Evolutionary conservation across 257 asterid genomes (phyloP).

Genomic region (Mitragyna speciosa): DNA sequence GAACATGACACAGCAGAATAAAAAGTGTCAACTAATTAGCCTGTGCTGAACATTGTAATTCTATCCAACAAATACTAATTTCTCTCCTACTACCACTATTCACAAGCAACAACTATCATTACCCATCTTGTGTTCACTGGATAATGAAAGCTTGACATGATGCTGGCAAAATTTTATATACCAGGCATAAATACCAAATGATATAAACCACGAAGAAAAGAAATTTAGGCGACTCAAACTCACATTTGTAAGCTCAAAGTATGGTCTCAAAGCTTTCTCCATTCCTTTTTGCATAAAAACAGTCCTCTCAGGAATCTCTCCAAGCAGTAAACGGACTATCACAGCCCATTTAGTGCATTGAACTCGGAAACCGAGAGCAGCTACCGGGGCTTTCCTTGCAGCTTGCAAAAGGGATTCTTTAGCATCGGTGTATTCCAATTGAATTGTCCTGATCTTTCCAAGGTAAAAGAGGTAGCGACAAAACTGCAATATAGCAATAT

Average conservation of each 20-base stretch:
- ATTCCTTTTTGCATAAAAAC: slow-evolving; percentile 94
- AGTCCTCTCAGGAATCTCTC: slow-evolving; percentile 95
- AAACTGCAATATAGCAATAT: slow-evolving; percentile 48
- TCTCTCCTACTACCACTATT: neutral
- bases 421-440: slow-evolving; percentile 94
- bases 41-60: neutral
- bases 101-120: neutral
- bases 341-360: slow-evolving; percentile 96
- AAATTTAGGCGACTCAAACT: slow-evolving; percentile 26
- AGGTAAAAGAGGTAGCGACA: slow-evolving; percentile 91
- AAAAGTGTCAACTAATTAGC: neutral
- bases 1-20: neutral
- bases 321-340: slow-evolving; percentile 84
- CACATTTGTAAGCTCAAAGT: slow-evolving; percentile 95
- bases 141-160: neutral
- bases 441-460: slow-evolving; percentile 94
- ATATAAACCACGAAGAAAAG: neutral
- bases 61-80: neutral
- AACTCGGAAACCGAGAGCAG: slow-evolving; percentile 83
- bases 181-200: neutral
- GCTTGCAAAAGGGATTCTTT: slow-evolving; percentile 96
- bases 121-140: neutral
- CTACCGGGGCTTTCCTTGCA: slow-evolving; percentile 84
- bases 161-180: neutral
- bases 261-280: slow-evolving; percentile 89